Evolutionary conservation across 1,139 yeast species (phyloP).

Genomic region (Eremothecium coryli): DNA sequence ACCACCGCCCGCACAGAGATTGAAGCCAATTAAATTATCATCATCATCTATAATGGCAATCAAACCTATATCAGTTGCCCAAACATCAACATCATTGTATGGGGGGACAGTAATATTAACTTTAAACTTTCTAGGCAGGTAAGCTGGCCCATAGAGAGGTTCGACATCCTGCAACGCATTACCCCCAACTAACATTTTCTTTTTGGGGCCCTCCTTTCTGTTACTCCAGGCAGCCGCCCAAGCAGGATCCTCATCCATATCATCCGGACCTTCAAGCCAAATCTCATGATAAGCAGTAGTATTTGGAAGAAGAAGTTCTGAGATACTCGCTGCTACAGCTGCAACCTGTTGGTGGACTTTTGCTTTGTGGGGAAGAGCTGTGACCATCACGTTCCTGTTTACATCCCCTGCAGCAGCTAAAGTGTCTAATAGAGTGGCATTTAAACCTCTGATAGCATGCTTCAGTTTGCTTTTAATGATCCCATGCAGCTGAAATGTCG

Average conservation of each 20-base stretch:
- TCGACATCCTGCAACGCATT: conserved; percentile 78
- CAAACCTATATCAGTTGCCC: conserved; percentile 90
- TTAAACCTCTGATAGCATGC: conserved; percentile 90
- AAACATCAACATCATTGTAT: conserved; percentile 91
- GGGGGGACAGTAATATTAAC: conserved; percentile 95
- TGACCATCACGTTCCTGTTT: conserved; percentile 87
- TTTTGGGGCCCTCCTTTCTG: conserved; percentile 68
- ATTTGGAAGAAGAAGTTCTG: conserved; percentile 76
- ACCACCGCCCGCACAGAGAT: conserved; percentile 94
- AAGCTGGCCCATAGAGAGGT: conserved; percentile 79
- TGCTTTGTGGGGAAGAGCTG: conserved; percentile 80
- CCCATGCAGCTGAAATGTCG: conserved; percentile 95
- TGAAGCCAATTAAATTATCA: conserved; percentile 59
- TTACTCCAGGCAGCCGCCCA: conserved; percentile 65
- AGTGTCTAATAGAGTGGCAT: conserved; percentile 82
- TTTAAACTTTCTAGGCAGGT: conserved; percentile 93
- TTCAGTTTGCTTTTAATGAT: conserved; percentile 82
- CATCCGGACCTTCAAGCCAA: conserved; percentile 88
- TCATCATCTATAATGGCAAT: conserved; percentile 75
- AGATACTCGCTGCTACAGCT: conserved; percentile 52
- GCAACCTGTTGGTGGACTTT: conserved; percentile 72
- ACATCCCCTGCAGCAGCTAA: conserved; percentile 99
- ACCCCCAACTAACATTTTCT: conserved; percentile 77
- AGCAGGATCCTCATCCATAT: conserved; percentile 52
- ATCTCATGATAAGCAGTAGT: conserved; percentile 97